A percentile compares a stretch with the other conserved stretches of the same genome.
These are phyloP conservation scores for Syzygium aqueum DNA, from an alignment of 345 rosid species.

Conservation along the genomic window DNA sequence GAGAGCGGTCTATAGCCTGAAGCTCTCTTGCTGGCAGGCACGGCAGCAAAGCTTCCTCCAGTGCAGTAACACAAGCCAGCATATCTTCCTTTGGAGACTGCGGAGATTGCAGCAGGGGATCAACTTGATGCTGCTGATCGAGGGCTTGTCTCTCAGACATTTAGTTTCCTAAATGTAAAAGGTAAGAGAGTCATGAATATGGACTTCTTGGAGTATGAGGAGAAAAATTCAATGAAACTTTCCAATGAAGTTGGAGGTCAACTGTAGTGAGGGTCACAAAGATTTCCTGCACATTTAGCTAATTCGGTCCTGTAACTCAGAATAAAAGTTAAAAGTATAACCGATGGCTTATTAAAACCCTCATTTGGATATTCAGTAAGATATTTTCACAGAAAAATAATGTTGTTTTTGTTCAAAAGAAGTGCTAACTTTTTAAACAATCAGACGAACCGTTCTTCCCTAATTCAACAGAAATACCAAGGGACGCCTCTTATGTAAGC, in stretches of 20 bases:
- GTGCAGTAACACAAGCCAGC: slow-evolving; percentile 63
- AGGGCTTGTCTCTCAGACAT: slow-evolving; percentile 3
- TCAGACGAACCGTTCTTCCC: not conserved
- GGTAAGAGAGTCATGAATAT: not conserved
- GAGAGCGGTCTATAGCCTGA: slow-evolving; percentile 95
- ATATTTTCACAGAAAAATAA: not conserved
- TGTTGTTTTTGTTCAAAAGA: not conserved
- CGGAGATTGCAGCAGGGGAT: slow-evolving; percentile 22
- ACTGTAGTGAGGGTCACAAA: not conserved
- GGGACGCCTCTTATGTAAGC: not conserved
- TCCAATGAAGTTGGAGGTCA: not conserved
- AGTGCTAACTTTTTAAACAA: not conserved
- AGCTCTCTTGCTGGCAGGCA: slow-evolving; percentile 98
- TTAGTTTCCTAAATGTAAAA: not conserved
- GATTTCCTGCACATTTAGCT: not conserved
- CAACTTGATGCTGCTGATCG: slow-evolving; percentile 21
- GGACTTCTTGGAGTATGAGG: not conserved
- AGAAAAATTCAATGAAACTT: not conserved
- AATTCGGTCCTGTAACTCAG: not conserved
- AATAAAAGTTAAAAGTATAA: not conserved
- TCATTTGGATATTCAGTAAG: not conserved
- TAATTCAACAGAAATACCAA: not conserved
- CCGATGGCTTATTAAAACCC: not conserved
- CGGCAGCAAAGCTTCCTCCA: slow-evolving; percentile 83
- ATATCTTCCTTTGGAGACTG: slow-evolving; percentile 49